Evolutionary conservation across 352 stramenopile genomes (phyloP), one percentile per base, ranked within the genome.

Genomic region (Phytophthora tentaculata): DNA sequence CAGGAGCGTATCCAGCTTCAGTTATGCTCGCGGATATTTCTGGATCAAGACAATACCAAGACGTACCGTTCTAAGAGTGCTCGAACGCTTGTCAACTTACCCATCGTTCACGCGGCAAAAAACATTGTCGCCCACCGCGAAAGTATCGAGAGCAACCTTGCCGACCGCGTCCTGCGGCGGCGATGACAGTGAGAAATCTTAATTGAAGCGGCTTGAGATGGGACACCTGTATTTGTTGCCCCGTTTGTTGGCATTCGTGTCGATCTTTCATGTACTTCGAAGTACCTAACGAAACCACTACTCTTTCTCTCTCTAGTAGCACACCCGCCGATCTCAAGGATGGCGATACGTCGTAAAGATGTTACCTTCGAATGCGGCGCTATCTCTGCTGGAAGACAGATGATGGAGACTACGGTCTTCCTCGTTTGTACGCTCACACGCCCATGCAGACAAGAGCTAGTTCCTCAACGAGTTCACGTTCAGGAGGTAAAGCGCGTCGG

Each of bases 21-120:
- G 37, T 74, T 76, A 24, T 86, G 77, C 61, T 73, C 74, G 23
- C 65, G 86, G 22, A 83, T 82, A 35, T 83, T 73, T 19, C 74
- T 81, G 20, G 71, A 88, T 50, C 74, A 79, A 37, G 76, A 64
- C 10, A 41, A 64, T 19, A 69, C 69, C 19, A 60, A 55, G 28
- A 71, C 56, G 7, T 63, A 79, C 47, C 63, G 54, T 37, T 3
- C 73, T 48, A 52, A 41, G 2, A 73, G 76, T 16, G 63, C 74
- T 19, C 69, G 73, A 16, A 58, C 71, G 35, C 70, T 86, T 37
- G 76, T 74, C 14, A 77, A 86, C 55, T 84, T 86, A 28, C 65
- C 83, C 43, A 73, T 84, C 26, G 74, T 61, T 29, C 73, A 75
- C 17, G 73, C 63, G 14, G 71, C 74, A 9, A 61, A 67, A 17